A percentile compares a stretch with the other conserved stretches of the same genome.
Evolutionary conservation across 2,329 filamentous ascomycete species (phyloP).

Genomic region (Rhytidhysteron rufulum): DNA sequence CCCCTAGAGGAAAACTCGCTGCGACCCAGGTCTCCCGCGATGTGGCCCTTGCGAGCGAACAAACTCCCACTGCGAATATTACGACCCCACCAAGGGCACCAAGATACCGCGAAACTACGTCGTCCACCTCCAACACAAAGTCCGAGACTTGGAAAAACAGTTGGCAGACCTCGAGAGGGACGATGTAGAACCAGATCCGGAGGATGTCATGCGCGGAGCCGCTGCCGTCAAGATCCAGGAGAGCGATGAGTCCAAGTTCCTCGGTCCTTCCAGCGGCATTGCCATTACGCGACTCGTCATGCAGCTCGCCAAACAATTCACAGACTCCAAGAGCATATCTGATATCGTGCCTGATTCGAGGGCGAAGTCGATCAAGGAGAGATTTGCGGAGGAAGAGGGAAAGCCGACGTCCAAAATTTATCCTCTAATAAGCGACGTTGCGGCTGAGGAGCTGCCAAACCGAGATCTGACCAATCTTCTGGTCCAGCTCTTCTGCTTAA

Average conservation of each 20-base stretch:
- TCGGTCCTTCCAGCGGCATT: constrained; percentile 92
- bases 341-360: constrained; percentile 80
- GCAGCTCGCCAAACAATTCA: constrained; percentile 93
- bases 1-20: constrained; percentile 83
- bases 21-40: constrained; percentile 85
- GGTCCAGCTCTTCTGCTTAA: constrained; percentile 79
- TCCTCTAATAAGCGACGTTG: constrained; percentile 80
- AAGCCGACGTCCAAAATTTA: constrained; percentile 76
- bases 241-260: constrained; percentile 81
- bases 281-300: constrained; percentile 92
- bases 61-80: constrained; percentile 91
- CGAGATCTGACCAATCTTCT: constrained; percentile 71
- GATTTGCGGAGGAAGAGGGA: constrained; percentile 61
- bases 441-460: constrained; percentile 71
- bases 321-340: constrained; percentile 84
- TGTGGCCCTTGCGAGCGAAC: constrained; percentile 91
- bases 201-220: constrained; percentile 82
- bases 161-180: constrained; percentile 75
- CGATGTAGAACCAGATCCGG: constrained; percentile 64
- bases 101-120: constrained; percentile 91
- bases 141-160: constrained; percentile 76
- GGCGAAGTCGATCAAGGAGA: constrained; percentile 63
- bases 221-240: constrained; percentile 82
- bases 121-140: constrained; percentile 82
- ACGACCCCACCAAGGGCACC: constrained; percentile 79